phyloP scores from a whole-genome alignment of 805 yeast species.

The Kodamaea laetipori region DNA sequence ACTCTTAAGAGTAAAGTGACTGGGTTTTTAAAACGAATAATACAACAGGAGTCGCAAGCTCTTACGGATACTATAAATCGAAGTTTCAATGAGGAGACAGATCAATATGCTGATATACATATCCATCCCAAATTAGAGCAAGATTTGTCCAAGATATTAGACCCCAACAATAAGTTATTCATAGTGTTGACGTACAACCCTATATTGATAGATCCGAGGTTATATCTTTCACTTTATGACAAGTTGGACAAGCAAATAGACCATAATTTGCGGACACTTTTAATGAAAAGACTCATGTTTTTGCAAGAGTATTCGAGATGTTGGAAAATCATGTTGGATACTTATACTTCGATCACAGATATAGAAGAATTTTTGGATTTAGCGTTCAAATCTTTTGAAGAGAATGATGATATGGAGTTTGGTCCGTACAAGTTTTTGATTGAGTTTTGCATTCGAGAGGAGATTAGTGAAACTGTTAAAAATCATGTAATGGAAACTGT shows the following conservation, averaged over 20 bases:
- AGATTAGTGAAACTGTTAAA: constrained; percentile 12
- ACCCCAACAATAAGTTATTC: constrained; percentile 31
- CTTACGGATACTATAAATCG: not conserved
- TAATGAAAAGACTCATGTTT: constrained; percentile 31
- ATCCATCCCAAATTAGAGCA: constrained; percentile 13
- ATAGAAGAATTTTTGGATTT: constrained; percentile 39
- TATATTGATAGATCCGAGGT: constrained; percentile 29
- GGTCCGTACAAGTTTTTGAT: constrained; percentile 31
- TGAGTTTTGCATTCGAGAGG: constrained; percentile 15
- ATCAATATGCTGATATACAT: constrained; percentile 1
- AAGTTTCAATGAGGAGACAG: not conserved
- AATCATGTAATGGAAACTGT: constrained; percentile 19
- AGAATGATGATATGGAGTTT: constrained; percentile 22
- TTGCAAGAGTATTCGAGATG: constrained; percentile 32
- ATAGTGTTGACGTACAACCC: constrained; percentile 37
- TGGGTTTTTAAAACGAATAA: constrained; percentile 1
- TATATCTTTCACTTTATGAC: constrained; percentile 25
- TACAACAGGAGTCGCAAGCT: constrained; percentile 4
- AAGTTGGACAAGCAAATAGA: constrained; percentile 21
- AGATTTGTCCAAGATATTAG: constrained; percentile 28
- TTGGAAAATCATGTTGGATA: constrained; percentile 33
- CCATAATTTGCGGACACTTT: constrained; percentile 22
- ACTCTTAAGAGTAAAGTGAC: not conserved
- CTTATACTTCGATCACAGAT: constrained; percentile 34
- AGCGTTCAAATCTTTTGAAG: constrained; percentile 21